Conservation (phyloP, 1,139 yeast species). For the Protomyces gravidus region DNA sequence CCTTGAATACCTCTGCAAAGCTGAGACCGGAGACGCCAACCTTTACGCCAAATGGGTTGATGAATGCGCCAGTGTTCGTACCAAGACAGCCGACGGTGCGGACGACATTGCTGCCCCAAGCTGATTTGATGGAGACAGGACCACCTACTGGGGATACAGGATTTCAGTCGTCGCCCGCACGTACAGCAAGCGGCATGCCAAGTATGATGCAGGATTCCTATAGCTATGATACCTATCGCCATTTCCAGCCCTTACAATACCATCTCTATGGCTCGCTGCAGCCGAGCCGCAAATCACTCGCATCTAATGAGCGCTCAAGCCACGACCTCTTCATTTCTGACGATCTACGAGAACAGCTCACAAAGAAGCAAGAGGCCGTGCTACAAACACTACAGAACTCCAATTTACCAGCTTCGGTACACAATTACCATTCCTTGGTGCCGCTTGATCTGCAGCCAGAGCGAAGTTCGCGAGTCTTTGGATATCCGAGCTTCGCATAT, state of each 20-base stretch:
- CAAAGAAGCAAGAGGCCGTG: conserved; percentile 73
- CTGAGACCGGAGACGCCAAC: conserved; percentile 53
- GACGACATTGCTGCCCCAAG: background rate
- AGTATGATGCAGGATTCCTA: conserved; percentile 1
- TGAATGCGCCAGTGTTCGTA: conserved; percentile 32
- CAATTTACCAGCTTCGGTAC: conserved; percentile 69
- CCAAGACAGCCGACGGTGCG: conserved; percentile 9
- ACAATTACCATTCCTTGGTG: conserved; percentile 76
- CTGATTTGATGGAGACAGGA: background rate
- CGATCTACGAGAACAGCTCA: conserved; percentile 66
- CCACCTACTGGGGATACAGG: background rate
- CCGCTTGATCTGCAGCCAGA: conserved; percentile 70
- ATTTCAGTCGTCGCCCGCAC: background rate
- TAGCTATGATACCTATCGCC: conserved; percentile 7
- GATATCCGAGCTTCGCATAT: conserved; percentile 60
- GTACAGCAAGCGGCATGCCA: background rate
- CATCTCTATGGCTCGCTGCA: conserved; percentile 88
- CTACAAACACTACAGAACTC: conserved; percentile 63
- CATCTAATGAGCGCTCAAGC: conserved; percentile 66
- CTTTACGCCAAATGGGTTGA: conserved; percentile 50
- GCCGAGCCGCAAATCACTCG: conserved; percentile 63
- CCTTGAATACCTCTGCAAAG: background rate
- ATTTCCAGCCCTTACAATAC: conserved; percentile 60
- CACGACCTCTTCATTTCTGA: conserved; percentile 68
- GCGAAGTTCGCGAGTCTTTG: conserved; percentile 53